Percentiles rank a stretch among this genome's conserved stretches.
Conservation (phyloP, 2,329 filamentous ascomycete species). For the Fusarium poae region DNA sequence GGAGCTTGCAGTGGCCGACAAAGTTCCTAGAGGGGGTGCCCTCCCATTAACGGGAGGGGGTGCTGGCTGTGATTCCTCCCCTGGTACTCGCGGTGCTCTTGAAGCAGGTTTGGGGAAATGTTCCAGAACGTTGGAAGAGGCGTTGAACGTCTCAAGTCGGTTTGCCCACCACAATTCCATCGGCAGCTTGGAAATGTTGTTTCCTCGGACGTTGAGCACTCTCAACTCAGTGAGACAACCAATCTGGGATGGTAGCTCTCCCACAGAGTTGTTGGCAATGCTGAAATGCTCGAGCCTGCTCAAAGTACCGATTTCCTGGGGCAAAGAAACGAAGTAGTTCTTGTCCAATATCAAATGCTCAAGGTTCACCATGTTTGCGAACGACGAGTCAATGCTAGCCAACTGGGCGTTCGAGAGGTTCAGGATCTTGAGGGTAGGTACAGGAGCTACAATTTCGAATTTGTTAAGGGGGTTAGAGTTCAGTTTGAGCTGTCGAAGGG, state of each 20-base stretch:
- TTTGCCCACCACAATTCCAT: slow-evolving; percentile 97
- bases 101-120: slow-evolving; percentile 89
- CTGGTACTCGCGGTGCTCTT: slow-evolving; percentile 72
- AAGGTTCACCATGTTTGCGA: slow-evolving; percentile 87
- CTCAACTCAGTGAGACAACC: slow-evolving; percentile 87
- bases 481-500: slow-evolving; percentile 84
- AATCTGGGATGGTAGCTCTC: slow-evolving; percentile 86
- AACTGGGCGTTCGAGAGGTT: slow-evolving; percentile 94
- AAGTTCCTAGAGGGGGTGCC: slow-evolving; percentile 56
- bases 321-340: slow-evolving; percentile 94
- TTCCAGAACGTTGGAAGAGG: slow-evolving; percentile 93
- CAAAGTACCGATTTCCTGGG: slow-evolving; percentile 85
- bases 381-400: slow-evolving; percentile 88
- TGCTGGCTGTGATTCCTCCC: slow-evolving; percentile 58
- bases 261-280: slow-evolving; percentile 91
- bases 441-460: slow-evolving; percentile 82
- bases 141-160: slow-evolving; percentile 90
- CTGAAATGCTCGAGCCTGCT: slow-evolving; percentile 90
- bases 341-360: slow-evolving; percentile 91
- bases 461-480: slow-evolving; percentile 97
- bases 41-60: slow-evolving; percentile 57
- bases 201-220: slow-evolving; percentile 89
- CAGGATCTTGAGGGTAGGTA: slow-evolving; percentile 85
- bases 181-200: slow-evolving; percentile 90
- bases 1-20: slow-evolving; percentile 75